These are phyloP conservation scores for Phytophthora cryptogea DNA, from an alignment of 352 stramenopile species.

Conservation along the genomic window DNA sequence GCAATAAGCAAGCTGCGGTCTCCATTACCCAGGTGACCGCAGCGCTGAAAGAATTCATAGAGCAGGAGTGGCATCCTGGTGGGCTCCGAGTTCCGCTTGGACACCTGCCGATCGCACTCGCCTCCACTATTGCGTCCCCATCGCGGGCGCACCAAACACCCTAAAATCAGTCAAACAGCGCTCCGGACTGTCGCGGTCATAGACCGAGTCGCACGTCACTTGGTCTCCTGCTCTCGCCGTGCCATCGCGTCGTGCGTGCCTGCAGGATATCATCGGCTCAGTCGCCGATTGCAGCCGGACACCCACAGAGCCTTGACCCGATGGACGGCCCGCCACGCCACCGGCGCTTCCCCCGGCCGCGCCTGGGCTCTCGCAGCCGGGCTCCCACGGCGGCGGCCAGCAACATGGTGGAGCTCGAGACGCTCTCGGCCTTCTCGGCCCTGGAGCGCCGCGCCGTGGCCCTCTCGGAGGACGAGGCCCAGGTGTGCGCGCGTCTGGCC, in stretches of 20 bases:
- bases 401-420: conserved; percentile 40
- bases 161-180: neutral
- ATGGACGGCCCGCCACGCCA: conserved; percentile 21
- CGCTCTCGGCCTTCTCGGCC: conserved; percentile 32
- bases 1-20: neutral
- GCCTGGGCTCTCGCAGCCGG: conserved; percentile 9
- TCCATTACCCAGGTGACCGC: conserved; percentile 8
- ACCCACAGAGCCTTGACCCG: neutral
- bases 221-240: neutral
- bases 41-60: conserved; percentile 13
- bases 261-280: conserved; percentile 5
- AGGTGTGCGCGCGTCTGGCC: conserved; percentile 45
- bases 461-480: conserved; percentile 60
- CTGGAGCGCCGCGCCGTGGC: conserved; percentile 39
- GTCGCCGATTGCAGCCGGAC: conserved; percentile 3
- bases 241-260: conserved; percentile 5
- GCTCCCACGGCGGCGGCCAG: conserved; percentile 4
- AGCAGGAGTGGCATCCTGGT: conserved; percentile 18
- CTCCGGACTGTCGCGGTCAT: neutral
- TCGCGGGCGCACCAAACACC: conserved; percentile 1
- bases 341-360: conserved; percentile 28
- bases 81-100: conserved; percentile 15
- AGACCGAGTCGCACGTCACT: neutral
- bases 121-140: conserved; percentile 11
- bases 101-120: conserved; percentile 19